Percentiles rank a stretch among this genome's conserved stretches.
These are phyloP conservation scores for Hanseniaspora guilliermondii DNA, from an alignment of 805 yeast genomes.

Conservation along the genomic window DNA sequence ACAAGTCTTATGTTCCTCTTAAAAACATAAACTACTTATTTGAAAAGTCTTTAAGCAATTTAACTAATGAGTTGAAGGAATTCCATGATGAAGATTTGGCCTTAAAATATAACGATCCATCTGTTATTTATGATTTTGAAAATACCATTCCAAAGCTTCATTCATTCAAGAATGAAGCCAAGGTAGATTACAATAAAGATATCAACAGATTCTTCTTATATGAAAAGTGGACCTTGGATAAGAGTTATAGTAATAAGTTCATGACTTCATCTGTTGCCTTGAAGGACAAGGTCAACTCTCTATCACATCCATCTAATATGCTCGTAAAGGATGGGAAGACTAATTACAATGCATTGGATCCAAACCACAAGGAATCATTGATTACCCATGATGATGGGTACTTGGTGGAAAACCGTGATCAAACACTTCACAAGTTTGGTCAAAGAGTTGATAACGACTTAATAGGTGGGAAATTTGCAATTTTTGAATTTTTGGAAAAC, in stretches of 20 bases:
- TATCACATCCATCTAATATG: neutral
- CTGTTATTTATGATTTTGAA: conserved; percentile 4
- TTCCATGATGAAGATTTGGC: neutral
- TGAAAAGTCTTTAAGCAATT: neutral
- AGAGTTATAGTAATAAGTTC: neutral
- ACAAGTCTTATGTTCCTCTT: neutral
- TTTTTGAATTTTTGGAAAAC: conserved; percentile 67
- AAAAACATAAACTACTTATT: neutral
- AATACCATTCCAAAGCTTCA: conserved; percentile 5
- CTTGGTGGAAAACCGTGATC: neutral
- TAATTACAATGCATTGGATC: neutral
- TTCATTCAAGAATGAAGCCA: neutral
- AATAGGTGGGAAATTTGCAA: conserved; percentile 7
- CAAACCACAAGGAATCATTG: conserved; percentile 3
- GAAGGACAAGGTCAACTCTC: conserved; percentile 1
- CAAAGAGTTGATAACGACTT: neutral
- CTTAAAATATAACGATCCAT: conserved; percentile 1
- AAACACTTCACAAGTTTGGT: neutral
- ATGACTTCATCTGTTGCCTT: neutral
- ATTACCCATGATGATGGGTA: conserved; percentile 4
- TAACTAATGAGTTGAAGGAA: neutral
- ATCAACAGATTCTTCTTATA: conserved; percentile 7
- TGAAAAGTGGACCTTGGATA: conserved; percentile 9
- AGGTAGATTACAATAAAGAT: conserved; percentile 3
- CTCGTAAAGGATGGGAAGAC: neutral